These are phyloP conservation scores for Coriolopsis trogii DNA, from an alignment of 1,284 basidiomycete species.

Conservation along the genomic window DNA sequence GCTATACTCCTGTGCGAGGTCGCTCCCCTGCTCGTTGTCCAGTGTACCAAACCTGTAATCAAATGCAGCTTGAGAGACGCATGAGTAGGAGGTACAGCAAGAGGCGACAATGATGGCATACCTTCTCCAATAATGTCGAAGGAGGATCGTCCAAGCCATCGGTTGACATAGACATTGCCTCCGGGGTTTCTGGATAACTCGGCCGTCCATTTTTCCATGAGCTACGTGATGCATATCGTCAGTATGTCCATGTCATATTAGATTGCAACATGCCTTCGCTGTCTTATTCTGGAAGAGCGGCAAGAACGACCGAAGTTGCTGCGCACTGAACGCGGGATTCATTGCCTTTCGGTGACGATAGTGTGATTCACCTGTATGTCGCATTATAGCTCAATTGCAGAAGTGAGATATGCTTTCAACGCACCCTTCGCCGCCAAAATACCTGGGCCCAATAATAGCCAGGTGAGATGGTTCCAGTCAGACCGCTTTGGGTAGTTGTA, in stretches of 20 bases:
- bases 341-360: constrained; percentile 42
- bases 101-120: constrained; percentile 2
- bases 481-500: constrained; percentile 28
- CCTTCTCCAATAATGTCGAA: constrained; percentile 37
- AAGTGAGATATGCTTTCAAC: neutral
- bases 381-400: neutral
- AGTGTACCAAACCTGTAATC: constrained; percentile 33
- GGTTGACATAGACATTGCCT: constrained; percentile 8
- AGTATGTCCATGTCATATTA: neutral
- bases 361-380: constrained; percentile 39
- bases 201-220: neutral
- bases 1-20: constrained; percentile 29
- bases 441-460: constrained; percentile 23
- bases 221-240: neutral
- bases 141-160: constrained; percentile 33
- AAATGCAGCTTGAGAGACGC: constrained; percentile 30
- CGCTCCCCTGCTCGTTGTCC: constrained; percentile 27
- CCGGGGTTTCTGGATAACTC: constrained; percentile 2
- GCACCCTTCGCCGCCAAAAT: constrained; percentile 24
- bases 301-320: constrained; percentile 47
- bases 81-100: neutral
- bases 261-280: constrained; percentile 35
- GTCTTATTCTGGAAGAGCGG: constrained; percentile 47
- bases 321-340: constrained; percentile 42
- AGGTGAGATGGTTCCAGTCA: constrained; percentile 13